Base-by-base conservation (phyloP, 148 eudicot genomes). In the Camellia sinensis region DNA sequence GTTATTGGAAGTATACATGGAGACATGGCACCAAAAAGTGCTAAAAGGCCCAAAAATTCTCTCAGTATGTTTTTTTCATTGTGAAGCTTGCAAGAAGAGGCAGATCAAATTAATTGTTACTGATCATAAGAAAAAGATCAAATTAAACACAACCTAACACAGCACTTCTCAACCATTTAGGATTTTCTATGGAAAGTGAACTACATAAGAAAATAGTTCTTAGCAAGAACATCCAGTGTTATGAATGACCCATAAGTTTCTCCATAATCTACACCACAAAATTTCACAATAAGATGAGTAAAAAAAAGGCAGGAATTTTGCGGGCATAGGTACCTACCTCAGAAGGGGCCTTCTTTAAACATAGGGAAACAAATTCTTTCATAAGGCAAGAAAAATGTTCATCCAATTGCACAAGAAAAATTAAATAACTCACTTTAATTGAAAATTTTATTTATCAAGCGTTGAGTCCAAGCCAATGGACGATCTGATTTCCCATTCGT, bases 311-410 rank as follows among this genome's bases (percentile, higher is more conserved):
- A 43, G 72, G 50, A 68, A 43, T 68, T 41, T 44, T 14, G 45
- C 64, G 81, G 59, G 72, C 62, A 67, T 40, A 57, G 45, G 74
- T 70, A 87, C 82, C 76, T 86, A 89, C 98, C 95, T 95, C 98
- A 48, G 89, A 88, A 65, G 98, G 97, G 71, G 68, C 88, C 89
- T 95, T 95, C 83, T 88, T 90, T 76, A 95, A 83, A 83, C 98
- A 95, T 81, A 89, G 82, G 9, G 97, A 87, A 67, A 95, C 97
- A 81, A 93, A 88, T 84, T 95, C 98, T 85, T 95, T 95, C 89
- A 95, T 85, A 29, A 93, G 93, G 73, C 98, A 96, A 81, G 98
- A 93, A 77, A 93, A 95, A 77, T 95, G 98, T 63, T 95, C 98
- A 78, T 95, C 98, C 69, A 95, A 89, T 97, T 95, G 97, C 85